Percentiles rank a stretch among this genome's conserved stretches.
Conservation (phyloP, 2,329 filamentous ascomycete genomes). For the Raffaelea ambrosiae region DNA sequence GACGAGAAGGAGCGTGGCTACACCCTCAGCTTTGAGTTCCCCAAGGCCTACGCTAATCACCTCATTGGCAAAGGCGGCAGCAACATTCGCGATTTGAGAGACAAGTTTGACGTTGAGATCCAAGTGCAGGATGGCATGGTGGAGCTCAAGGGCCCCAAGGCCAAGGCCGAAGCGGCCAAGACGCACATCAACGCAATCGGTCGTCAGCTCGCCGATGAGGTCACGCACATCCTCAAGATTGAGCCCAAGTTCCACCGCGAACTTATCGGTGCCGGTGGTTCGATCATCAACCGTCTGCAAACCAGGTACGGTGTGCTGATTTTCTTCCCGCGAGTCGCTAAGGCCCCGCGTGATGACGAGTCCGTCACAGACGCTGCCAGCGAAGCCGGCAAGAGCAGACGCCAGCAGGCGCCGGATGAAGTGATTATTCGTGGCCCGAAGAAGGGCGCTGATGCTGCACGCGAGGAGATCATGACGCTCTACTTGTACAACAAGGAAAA, state of each 20-base stretch:
- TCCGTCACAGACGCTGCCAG: constrained; percentile 60
- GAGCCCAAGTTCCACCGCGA: constrained; percentile 91
- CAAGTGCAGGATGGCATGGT: constrained; percentile 92
- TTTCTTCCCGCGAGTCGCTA: constrained; percentile 72
- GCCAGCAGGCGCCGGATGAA: constrained; percentile 75
- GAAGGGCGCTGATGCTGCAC: constrained; percentile 84
- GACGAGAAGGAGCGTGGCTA: constrained; percentile 93
- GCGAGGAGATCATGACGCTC: constrained; percentile 82
- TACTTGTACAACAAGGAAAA: constrained; percentile 87
- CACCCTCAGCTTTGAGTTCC: constrained; percentile 81
- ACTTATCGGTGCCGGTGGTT: constrained; percentile 81
- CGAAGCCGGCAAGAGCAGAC: constrained; percentile 54
- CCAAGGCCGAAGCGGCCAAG: constrained; percentile 83
- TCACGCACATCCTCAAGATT: constrained; percentile 78
- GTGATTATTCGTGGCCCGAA: constrained; percentile 86
- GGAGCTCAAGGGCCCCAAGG: constrained; percentile 89
- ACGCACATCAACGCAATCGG: constrained; percentile 70
- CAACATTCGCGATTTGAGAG: constrained; percentile 57
- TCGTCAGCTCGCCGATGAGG: constrained; percentile 84
- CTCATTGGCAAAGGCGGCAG: constrained; percentile 61
- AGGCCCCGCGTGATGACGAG: constrained; percentile 60
- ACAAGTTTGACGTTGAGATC: constrained; percentile 64
- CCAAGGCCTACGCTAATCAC: constrained; percentile 88
- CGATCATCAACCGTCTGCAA: constrained; percentile 85
- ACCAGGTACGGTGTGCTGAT: constrained; percentile 89